These are phyloP conservation scores for Penicillium sp. DNA, from an alignment of 2,329 filamentous ascomycete genomes.

Conservation along the genomic window DNA sequence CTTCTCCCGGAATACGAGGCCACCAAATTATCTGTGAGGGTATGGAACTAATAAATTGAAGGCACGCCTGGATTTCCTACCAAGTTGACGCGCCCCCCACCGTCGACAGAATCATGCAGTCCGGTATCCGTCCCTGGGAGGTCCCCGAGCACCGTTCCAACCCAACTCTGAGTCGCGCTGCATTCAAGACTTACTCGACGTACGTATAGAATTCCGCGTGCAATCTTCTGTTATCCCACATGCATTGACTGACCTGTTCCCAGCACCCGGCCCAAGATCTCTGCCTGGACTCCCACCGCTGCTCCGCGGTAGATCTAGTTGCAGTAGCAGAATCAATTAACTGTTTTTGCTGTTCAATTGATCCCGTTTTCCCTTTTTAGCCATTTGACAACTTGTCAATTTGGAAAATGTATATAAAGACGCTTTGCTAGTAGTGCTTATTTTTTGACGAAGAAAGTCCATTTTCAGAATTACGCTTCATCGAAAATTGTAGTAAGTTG, in stretches of 20 bases:
- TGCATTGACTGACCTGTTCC: slow-evolving; percentile 8
- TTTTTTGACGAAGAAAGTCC: slow-evolving; percentile 18
- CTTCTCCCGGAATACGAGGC: neutral
- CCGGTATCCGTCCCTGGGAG: slow-evolving; percentile 72
- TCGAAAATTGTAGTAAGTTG: slow-evolving; percentile 4
- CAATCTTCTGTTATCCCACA: neutral
- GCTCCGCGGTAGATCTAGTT: slow-evolving; percentile 34
- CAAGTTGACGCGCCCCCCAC: slow-evolving; percentile 81
- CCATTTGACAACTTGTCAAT: slow-evolving; percentile 3
- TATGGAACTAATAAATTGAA: slow-evolving; percentile 28
- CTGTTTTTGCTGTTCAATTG: slow-evolving; percentile 11
- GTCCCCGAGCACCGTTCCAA: slow-evolving; percentile 70
- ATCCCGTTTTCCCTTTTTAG: slow-evolving; percentile 9
- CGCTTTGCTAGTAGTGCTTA: slow-evolving; percentile 27
- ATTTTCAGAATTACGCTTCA: slow-evolving; percentile 17
- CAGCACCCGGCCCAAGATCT: slow-evolving; percentile 36
- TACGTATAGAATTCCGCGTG: slow-evolving; percentile 53
- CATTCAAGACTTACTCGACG: slow-evolving; percentile 95
- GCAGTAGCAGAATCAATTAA: slow-evolving; percentile 20
- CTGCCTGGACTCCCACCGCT: slow-evolving; percentile 38
- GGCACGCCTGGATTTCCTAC: slow-evolving; percentile 97
- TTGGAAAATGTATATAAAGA: slow-evolving; percentile 39
- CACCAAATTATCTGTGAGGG: neutral
- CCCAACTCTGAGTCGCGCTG: slow-evolving; percentile 70
- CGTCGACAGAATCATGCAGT: slow-evolving; percentile 69